Evolutionary conservation across 2,329 filamentous ascomycete species (phyloP).

Genomic region (Xenosphaeropsis pyriputrescens): DNA sequence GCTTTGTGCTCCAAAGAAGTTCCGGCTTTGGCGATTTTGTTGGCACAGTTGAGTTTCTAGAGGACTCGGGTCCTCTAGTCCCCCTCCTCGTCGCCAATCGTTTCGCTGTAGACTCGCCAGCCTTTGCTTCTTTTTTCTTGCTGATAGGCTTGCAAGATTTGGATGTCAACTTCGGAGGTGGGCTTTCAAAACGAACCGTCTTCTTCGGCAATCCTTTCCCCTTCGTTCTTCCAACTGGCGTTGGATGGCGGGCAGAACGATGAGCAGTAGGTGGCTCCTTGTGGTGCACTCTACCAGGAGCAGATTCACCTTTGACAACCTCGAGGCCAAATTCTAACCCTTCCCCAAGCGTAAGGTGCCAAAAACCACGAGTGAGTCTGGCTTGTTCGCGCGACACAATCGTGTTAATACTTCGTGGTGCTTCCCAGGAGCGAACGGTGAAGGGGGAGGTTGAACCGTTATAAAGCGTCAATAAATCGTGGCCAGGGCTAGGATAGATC

Average conservation of each 20-base stretch:
- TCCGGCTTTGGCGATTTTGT: too few relatives aligned
- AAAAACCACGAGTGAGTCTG: constrained; percentile 2
- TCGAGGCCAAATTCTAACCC: constrained; percentile 4
- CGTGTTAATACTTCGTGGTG: constrained; percentile 1
- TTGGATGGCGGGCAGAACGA: too few relatives aligned
- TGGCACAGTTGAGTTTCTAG: not conserved
- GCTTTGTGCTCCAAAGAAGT: too few relatives aligned
- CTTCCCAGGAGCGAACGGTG: not conserved
- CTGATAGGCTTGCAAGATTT: too few relatives aligned
- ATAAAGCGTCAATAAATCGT: not conserved
- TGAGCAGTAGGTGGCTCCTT: constrained; percentile 1
- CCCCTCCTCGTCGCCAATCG: too few relatives aligned
- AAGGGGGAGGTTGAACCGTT: not conserved
- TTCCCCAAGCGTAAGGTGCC: constrained; percentile 3
- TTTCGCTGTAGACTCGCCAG: too few relatives aligned
- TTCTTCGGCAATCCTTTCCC: too few relatives aligned
- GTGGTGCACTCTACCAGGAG: constrained; percentile 1
- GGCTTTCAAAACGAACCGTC: too few relatives aligned
- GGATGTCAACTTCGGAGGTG: too few relatives aligned
- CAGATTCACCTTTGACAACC: constrained; percentile 1
- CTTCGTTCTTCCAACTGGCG: too few relatives aligned
- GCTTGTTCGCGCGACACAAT: constrained; percentile 1
- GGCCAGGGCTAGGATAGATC: not conserved
- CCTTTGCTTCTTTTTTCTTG: too few relatives aligned
- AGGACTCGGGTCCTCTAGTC: too few relatives aligned